A percentile compares a stretch with the other conserved stretches of the same genome.
Conservation (phyloP, 1,139 yeast genomes). For the Yamadazyma aaseri region DNA sequence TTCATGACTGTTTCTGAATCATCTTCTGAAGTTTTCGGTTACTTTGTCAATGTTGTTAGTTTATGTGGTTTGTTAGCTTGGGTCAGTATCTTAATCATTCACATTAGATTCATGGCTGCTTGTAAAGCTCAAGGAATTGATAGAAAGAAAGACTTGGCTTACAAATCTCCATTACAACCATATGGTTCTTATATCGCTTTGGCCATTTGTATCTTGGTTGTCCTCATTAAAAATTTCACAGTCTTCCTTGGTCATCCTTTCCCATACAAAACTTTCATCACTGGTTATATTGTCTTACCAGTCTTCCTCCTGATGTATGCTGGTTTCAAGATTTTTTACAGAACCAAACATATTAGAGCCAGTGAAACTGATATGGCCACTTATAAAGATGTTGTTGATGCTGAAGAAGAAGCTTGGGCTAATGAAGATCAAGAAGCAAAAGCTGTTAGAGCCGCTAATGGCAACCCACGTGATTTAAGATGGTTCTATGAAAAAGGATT, state of each 20-base stretch:
- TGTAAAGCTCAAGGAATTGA: slow-evolving; percentile 60
- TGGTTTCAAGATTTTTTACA: slow-evolving; percentile 59
- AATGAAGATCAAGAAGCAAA: slow-evolving; percentile 42
- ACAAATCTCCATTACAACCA: slow-evolving; percentile 66
- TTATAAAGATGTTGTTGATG: slow-evolving; percentile 63
- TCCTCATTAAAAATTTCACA: slow-evolving; percentile 72
- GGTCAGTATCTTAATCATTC: slow-evolving; percentile 63
- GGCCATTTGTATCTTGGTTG: slow-evolving; percentile 50
- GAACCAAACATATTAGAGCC: slow-evolving; percentile 51
- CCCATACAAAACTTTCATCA: slow-evolving; percentile 56
- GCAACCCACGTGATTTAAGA: slow-evolving; percentile 36
- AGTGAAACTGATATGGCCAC: slow-evolving; percentile 64
- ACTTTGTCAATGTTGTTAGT: slow-evolving; percentile 73
- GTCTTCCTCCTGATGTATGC: slow-evolving; percentile 53
- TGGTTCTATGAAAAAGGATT: slow-evolving; percentile 59
- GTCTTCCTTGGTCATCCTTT: slow-evolving; percentile 62
- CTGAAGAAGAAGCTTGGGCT: slow-evolving; percentile 59
- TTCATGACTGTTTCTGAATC: slow-evolving; percentile 59
- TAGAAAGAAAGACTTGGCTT: slow-evolving; percentile 43
- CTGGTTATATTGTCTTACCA: slow-evolving; percentile 79
- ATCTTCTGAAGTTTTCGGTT: slow-evolving; percentile 55
- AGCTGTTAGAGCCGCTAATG: slow-evolving; percentile 49
- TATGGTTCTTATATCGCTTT: slow-evolving; percentile 62
- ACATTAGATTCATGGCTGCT: slow-evolving; percentile 63
- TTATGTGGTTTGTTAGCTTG: slow-evolving; percentile 73